Evolutionary conservation across 139 green algal species (phyloP).

Genomic region (Chlorella sorokiniana): DNA sequence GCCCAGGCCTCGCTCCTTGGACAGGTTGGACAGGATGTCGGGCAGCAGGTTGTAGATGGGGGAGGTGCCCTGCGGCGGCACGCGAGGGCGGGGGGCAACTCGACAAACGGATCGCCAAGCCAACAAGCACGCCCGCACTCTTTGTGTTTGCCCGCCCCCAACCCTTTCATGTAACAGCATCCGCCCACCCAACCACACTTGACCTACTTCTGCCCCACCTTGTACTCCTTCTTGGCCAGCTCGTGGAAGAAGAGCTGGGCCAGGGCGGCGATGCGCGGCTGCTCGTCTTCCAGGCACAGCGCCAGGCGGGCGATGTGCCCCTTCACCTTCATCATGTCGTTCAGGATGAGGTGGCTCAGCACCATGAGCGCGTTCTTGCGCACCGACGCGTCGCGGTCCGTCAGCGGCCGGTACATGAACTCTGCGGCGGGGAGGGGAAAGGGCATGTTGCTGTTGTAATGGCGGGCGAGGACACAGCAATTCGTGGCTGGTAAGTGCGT

Average conservation of each 20-base stretch:
- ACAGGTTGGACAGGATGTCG: conserved; percentile 86
- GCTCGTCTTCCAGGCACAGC: conserved; percentile 72
- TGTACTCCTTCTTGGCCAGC: conserved; percentile 75
- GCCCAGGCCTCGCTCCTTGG: conserved; percentile 49
- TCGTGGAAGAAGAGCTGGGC: conserved; percentile 85
- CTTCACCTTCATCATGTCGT: conserved; percentile 98
- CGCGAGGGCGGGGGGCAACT: too few relatives aligned
- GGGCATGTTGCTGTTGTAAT: neutral
- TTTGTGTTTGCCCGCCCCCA: too few relatives aligned
- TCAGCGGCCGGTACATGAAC: conserved; percentile 81
- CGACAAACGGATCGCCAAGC: neutral
- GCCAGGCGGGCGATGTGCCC: conserved; percentile 88
- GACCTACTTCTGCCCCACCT: conserved; percentile 26
- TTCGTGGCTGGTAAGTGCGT: too few relatives aligned
- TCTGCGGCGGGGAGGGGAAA: neutral
- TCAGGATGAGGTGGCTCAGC: conserved; percentile 94
- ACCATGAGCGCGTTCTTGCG: conserved; percentile 84
- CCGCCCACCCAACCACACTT: neutral
- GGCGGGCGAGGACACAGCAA: too few relatives aligned
- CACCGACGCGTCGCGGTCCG: conserved; percentile 46
- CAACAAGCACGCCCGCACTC: neutral
- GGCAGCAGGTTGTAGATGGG: conserved; percentile 95
- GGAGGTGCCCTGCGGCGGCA: conserved; percentile 52
- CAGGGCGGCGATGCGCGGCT: conserved; percentile 58
- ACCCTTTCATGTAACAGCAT: neutral